These are phyloP conservation scores for Poa pratensis DNA, from an alignment of 176 grass and related monocot species.

Conservation along the genomic window DNA sequence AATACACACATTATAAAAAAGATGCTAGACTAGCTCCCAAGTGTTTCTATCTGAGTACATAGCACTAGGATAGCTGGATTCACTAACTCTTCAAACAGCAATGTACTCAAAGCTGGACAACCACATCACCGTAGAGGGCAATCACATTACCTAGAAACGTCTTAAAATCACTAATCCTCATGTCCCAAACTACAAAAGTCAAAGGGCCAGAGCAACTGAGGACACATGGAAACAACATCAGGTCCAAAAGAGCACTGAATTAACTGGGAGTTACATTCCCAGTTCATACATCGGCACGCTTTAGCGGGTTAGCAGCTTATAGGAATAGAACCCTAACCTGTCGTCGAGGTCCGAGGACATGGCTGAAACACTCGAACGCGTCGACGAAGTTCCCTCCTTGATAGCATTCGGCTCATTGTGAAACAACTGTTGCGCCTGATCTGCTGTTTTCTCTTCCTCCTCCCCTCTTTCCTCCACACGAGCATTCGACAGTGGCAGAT, in stretches of 20 bases:
- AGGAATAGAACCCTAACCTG: too few species aligned
- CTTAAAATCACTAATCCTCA: background rate
- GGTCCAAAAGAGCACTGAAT: background rate
- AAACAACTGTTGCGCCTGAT: conserved; percentile 60
- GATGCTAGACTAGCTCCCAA: too few species aligned
- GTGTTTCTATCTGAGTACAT: too few species aligned
- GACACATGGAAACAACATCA: background rate
- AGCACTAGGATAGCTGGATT: too few species aligned
- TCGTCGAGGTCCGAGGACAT: too few species aligned
- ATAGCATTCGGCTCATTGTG: conserved; percentile 65
- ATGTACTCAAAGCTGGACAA: background rate
- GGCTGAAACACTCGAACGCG: conserved; percentile 47
- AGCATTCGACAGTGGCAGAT: background rate
- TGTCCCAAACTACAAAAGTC: background rate
- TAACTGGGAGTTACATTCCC: too few species aligned
- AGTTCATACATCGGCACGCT: background rate
- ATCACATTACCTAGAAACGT: background rate
- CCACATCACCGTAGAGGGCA: background rate
- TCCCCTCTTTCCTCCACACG: background rate
- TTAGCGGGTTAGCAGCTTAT: too few species aligned
- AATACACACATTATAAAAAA: too few species aligned
- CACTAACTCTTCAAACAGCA: background rate
- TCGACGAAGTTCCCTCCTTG: conserved; percentile 70
- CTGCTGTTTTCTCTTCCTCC: conserved; percentile 48
- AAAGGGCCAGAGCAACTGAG: background rate